A percentile compares a stretch with the other conserved stretches of the same genome.
Conservation (phyloP, 208 protist genomes). For the Vickermania ingenoplastis region DNA sequence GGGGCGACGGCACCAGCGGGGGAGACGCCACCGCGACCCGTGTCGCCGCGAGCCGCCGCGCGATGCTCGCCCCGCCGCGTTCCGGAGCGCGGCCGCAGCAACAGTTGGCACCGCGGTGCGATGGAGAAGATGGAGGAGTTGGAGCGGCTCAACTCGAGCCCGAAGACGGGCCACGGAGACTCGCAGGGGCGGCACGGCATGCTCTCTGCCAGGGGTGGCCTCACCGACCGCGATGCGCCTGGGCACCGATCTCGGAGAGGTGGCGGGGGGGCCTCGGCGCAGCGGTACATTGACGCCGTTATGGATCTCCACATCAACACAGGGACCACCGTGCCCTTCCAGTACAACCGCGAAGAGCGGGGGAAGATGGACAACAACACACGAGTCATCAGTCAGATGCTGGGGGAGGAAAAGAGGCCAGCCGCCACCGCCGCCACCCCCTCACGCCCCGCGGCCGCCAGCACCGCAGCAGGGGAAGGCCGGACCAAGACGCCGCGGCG, state of each 20-base stretch:
- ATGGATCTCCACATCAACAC: neutral
- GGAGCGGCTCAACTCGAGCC: neutral
- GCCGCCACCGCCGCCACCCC: neutral
- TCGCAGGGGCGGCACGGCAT: neutral
- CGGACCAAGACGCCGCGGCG: neutral
- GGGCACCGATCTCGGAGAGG: no score
- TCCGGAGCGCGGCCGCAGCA: neutral
- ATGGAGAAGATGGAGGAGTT: constrained; percentile 3
- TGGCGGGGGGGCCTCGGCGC: neutral
- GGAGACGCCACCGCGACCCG: neutral
- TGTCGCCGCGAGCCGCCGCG: neutral
- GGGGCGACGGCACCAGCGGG: neutral
- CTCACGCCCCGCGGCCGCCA: neutral
- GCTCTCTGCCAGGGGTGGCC: neutral
- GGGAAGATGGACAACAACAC: neutral
- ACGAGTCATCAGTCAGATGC: neutral
- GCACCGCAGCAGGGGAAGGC: neutral
- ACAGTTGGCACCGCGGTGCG: neutral
- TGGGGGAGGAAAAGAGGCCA: neutral
- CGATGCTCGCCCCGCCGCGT: no score
- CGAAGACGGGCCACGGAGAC: neutral
- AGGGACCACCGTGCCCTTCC: neutral
- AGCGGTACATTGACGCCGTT: neutral
- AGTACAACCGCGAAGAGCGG: neutral
- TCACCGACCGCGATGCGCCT: neutral